Evolutionary conservation across 148 eudicot genomes (phyloP).

Genomic region (Bassia scoparia): DNA sequence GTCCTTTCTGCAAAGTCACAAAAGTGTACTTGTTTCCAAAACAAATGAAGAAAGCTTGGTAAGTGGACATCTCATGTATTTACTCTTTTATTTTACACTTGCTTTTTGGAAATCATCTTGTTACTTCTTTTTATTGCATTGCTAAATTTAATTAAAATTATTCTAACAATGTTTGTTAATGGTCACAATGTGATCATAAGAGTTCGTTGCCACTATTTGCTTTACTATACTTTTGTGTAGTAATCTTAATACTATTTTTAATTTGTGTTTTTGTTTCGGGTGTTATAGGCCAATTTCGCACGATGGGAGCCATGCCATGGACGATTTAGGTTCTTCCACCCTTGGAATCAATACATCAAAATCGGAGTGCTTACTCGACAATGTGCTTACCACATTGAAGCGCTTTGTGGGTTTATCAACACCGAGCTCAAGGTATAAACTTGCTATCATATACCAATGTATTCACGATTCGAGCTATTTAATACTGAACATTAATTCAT

Average conservation of each 20-base stretch:
- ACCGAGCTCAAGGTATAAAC: conserved; percentile 10
- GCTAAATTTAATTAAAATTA: not conserved
- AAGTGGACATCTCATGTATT: not conserved
- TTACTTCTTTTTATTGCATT: not conserved
- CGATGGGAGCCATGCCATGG: conserved; percentile 36
- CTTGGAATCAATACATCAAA: conserved; percentile 30
- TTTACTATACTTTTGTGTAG: not conserved
- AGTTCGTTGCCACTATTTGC: not conserved
- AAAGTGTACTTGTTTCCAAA: conserved; percentile 32
- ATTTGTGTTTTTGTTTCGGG: not conserved
- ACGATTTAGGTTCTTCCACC: conserved; percentile 19
- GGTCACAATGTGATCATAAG: not conserved
- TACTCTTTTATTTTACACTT: not conserved
- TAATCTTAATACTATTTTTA: not conserved
- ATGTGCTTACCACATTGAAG: conserved; percentile 32
- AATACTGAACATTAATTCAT: too few species aligned
- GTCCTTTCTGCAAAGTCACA: conserved; percentile 24
- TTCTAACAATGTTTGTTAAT: not conserved
- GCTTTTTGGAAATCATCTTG: not conserved
- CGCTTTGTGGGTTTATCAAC: conserved; percentile 16
- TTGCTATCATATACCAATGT: not conserved
- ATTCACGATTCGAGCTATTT: not conserved
- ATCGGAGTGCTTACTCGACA: conserved; percentile 28
- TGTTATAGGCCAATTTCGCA: conserved; percentile 23
- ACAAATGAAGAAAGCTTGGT: conserved; percentile 33